Conservation (phyloP, 176 grass and related monocot genomes). For the Musa itinerans region DNA sequence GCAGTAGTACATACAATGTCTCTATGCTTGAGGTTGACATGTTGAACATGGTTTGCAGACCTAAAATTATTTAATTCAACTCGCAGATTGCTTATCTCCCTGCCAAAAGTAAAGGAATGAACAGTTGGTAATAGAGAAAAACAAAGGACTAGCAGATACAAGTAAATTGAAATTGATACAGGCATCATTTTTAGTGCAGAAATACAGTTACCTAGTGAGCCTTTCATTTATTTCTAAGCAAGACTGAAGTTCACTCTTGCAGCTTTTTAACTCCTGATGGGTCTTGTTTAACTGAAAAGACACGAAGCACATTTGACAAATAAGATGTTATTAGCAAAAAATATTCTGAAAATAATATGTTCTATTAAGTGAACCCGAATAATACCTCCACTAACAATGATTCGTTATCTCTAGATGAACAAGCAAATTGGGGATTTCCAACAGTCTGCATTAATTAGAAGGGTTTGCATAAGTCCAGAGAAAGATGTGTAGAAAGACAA, state of each 20-base stretch:
- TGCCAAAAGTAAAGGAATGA: constrained; percentile 29
- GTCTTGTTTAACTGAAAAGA: constrained; percentile 53
- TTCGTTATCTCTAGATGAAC: constrained; percentile 33
- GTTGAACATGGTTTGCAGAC: constrained; percentile 21
- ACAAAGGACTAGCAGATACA: background rate
- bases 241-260: constrained; percentile 46
- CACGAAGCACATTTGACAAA: background rate
- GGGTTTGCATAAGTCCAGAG: background rate
- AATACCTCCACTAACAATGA: constrained; percentile 49
- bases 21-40: constrained; percentile 14
- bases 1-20: constrained; percentile 23
- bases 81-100: constrained; percentile 57
- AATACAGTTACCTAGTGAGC: constrained; percentile 49
- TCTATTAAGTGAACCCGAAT: background rate
- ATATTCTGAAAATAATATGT: constrained; percentile 5
- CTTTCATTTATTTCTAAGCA: constrained; percentile 78
- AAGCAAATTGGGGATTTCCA: constrained; percentile 17
- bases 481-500: background rate
- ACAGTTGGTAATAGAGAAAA: background rate
- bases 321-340: background rate
- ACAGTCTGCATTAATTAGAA: constrained; percentile 33
- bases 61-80: constrained; percentile 37
- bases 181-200: background rate
- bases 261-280: constrained; percentile 50
- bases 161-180: background rate